phyloP scores from a whole-genome alignment of 1,139 yeast species.

The Kodamaea anthophila region DNA sequence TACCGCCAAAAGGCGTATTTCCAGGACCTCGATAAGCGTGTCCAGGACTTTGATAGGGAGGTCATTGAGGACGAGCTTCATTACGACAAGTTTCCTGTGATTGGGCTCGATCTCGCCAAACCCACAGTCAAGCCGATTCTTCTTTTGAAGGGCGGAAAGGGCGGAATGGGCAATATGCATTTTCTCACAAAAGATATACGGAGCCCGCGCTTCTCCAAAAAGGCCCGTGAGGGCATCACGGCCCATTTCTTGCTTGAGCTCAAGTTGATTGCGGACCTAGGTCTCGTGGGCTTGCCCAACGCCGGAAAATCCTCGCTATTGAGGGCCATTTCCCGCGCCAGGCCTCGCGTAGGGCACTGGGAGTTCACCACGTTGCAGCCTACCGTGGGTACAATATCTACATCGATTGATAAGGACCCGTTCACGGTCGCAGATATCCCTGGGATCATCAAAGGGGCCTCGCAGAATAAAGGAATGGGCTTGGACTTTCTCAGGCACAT shows the following conservation, averaged over 20 bases:
- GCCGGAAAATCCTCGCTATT: slow-evolving; percentile 92
- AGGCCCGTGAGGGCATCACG: slow-evolving; percentile 67
- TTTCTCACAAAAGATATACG: slow-evolving; percentile 77
- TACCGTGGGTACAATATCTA: slow-evolving; percentile 77
- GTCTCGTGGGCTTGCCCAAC: slow-evolving; percentile 90
- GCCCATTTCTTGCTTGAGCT: slow-evolving; percentile 72
- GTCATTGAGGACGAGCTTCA: slow-evolving; percentile 53
- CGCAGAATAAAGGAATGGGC: slow-evolving; percentile 85
- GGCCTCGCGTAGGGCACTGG: slow-evolving; percentile 94
- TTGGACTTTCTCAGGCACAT: slow-evolving; percentile 85
- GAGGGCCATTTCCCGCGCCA: slow-evolving; percentile 83
- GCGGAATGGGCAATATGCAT: slow-evolving; percentile 96
- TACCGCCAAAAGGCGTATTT: slow-evolving; percentile 64
- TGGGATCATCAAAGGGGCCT: slow-evolving; percentile 87
- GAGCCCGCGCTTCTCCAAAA: slow-evolving; percentile 82
- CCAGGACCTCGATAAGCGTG: slow-evolving; percentile 52
- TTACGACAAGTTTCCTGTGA: slow-evolving; percentile 67
- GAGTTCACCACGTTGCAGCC: slow-evolving; percentile 93
- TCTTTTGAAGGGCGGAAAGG: slow-evolving; percentile 76
- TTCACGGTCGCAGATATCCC: slow-evolving; percentile 98
- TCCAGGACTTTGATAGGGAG: slow-evolving; percentile 57
- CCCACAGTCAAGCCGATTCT: slow-evolving; percentile 66
- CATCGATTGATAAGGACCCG: slow-evolving; percentile 60
- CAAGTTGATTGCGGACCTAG: slow-evolving; percentile 84
- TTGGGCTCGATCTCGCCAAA: slow-evolving; percentile 67